Evolutionary conservation across 2,329 filamentous ascomycete genomes (phyloP).

Genomic region (Trichoderma sp.): DNA sequence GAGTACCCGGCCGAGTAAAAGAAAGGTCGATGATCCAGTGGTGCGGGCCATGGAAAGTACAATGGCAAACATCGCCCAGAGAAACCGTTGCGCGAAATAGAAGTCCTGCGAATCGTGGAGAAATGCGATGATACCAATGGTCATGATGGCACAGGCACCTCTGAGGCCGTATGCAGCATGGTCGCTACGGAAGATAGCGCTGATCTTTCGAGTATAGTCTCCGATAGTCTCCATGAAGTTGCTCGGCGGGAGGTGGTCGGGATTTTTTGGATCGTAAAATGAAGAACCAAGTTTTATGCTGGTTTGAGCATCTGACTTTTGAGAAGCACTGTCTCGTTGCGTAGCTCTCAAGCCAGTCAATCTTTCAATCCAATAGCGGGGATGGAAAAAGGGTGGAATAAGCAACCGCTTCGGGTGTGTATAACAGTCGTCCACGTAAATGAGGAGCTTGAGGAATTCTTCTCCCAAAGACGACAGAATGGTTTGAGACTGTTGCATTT

Average conservation of each 20-base stretch:
- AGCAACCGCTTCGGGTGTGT: not conserved
- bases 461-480: not conserved
- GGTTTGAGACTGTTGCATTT: not conserved
- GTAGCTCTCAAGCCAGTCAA: not conserved
- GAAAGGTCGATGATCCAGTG: slow-evolving; percentile 1
- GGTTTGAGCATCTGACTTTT: not conserved
- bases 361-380: not conserved
- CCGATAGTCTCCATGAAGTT: not conserved
- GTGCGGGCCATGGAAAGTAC: slow-evolving; percentile 3
- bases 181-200: not conserved
- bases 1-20: not conserved
- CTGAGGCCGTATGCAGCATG: not conserved
- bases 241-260: not conserved
- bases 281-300: not conserved
- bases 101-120: not conserved
- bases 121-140: not conserved
- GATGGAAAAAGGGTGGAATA: not conserved
- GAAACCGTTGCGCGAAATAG: not conserved
- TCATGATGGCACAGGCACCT: not conserved
- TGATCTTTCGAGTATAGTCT: not conserved
- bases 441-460: not conserved
- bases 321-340: not conserved
- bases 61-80: not conserved
- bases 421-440: not conserved
- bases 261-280: not conserved